Conservation (phyloP, 179 eudicot genomes). For the Silene noctiflora region DNA sequence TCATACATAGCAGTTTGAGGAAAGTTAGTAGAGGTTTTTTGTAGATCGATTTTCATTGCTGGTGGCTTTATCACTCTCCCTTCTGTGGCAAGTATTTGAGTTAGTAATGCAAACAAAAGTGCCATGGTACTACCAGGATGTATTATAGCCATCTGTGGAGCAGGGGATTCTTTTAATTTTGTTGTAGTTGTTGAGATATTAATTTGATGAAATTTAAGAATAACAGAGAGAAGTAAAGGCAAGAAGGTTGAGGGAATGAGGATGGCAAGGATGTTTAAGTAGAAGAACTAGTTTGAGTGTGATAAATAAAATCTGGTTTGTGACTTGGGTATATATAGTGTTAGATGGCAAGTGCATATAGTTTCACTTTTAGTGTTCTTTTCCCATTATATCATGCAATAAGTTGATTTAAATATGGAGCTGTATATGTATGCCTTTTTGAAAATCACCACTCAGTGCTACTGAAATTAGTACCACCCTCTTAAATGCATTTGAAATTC, state of each 20-base stretch:
- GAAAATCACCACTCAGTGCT: no score
- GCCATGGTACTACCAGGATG: background rate
- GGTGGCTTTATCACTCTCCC: slow-evolving; percentile 27
- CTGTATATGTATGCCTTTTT: background rate
- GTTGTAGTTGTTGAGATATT: background rate
- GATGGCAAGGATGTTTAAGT: background rate
- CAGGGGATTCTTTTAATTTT: slow-evolving; percentile 9
- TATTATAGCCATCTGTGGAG: slow-evolving; percentile 23
- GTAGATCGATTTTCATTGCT: slow-evolving; percentile 7
- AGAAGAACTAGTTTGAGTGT: slow-evolving; percentile 4
- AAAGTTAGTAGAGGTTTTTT: background rate
- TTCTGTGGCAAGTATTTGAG: slow-evolving; percentile 25
- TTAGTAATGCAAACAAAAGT: slow-evolving; percentile 16
- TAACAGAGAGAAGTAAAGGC: background rate
- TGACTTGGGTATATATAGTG: slow-evolving; percentile 28
- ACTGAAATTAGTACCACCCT: background rate
- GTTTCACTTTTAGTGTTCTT: background rate
- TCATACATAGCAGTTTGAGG: background rate
- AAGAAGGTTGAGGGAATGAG: slow-evolving; percentile 3
- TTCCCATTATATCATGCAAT: background rate
- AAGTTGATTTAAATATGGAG: slow-evolving; percentile 9
- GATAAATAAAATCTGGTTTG: slow-evolving; percentile 19
- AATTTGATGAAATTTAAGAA: background rate
- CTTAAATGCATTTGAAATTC: background rate
- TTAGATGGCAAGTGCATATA: background rate